phyloP scores from a whole-genome alignment of 495 filamentous ascomycete species.

The Penicillium robsamsonii region DNA sequence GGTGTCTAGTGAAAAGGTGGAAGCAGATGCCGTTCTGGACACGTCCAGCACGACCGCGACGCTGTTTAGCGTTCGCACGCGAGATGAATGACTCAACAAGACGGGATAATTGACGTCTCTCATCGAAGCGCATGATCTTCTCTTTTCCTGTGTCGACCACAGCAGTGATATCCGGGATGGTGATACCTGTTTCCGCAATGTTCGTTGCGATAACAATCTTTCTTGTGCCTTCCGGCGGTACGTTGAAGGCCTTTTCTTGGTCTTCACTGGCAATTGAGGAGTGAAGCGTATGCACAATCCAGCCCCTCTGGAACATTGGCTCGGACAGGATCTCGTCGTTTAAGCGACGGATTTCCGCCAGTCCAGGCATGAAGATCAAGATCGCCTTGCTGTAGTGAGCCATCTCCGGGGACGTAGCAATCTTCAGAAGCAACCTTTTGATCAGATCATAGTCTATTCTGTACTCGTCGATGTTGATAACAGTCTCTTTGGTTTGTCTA shows the following conservation, averaged over 20 bases:
- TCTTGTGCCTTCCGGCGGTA: constrained; percentile 74
- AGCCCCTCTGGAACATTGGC: constrained; percentile 62
- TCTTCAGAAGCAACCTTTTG: constrained; percentile 64
- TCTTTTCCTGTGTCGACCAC: constrained; percentile 95
- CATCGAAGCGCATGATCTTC: constrained; percentile 95
- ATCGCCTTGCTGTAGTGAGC: constrained; percentile 80
- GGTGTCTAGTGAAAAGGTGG: constrained; percentile 85
- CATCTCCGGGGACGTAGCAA: constrained; percentile 66
- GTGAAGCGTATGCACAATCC: constrained; percentile 85
- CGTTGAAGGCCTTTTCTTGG: constrained; percentile 83
- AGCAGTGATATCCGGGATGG: constrained; percentile 93
- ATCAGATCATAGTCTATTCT: constrained; percentile 83
- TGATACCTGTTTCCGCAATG: constrained; percentile 96
- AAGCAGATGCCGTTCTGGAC: constrained; percentile 93
- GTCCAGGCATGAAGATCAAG: constrained; percentile 89
- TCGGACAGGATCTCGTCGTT: constrained; percentile 78
- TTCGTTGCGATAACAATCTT: constrained; percentile 97
- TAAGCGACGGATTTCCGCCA: constrained; percentile 85
- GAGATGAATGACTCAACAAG: constrained; percentile 93
- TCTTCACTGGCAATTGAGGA: constrained; percentile 96
- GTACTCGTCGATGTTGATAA: constrained; percentile 80
- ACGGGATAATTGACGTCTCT: constrained; percentile 82
- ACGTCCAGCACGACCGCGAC: constrained; percentile 91
- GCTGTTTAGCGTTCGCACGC: constrained; percentile 88
- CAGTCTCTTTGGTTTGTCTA: constrained; percentile 64